These are phyloP conservation scores for Actinomucor elegans DNA, from an alignment of 371 early-diverging fungal genomes.

Conservation along the genomic window DNA sequence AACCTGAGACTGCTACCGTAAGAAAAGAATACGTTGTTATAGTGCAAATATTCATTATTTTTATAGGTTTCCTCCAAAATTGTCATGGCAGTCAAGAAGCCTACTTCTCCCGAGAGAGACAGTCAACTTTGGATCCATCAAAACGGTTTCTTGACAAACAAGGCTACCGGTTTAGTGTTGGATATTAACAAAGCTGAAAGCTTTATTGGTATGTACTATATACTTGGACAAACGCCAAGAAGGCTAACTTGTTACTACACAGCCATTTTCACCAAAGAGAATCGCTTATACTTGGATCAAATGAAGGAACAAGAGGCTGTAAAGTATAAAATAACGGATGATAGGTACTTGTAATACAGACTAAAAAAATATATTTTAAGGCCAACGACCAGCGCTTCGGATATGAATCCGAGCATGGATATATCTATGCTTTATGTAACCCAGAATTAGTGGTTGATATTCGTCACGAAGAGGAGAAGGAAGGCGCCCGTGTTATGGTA, in stretches of 20 bases:
- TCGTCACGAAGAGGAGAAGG: slow-evolving; percentile 20
- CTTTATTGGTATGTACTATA: slow-evolving; percentile 27
- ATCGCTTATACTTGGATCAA: slow-evolving; percentile 35
- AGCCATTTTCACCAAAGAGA: slow-evolving; percentile 45
- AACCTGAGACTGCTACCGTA: slow-evolving; percentile 14
- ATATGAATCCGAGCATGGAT: slow-evolving; percentile 25
- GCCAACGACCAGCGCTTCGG: slow-evolving; percentile 35
- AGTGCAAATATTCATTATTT: not conserved
- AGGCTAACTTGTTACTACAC: not conserved
- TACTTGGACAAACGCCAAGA: no score
- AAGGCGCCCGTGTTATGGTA: slow-evolving; percentile 26
- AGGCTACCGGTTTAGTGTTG: slow-evolving; percentile 33
- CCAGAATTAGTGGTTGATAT: slow-evolving; percentile 27
- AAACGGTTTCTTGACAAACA: slow-evolving; percentile 46
- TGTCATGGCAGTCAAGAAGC: slow-evolving; percentile 33
- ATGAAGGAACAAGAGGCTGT: slow-evolving; percentile 42
- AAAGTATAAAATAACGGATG: slow-evolving; percentile 6
- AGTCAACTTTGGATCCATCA: slow-evolving; percentile 47
- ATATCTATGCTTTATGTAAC: slow-evolving; percentile 26
- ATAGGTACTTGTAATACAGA: not conserved
- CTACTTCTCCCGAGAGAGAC: slow-evolving; percentile 37
- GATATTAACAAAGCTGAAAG: slow-evolving; percentile 38
- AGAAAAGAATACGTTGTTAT: not conserved
- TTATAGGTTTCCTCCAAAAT: slow-evolving; percentile 29
- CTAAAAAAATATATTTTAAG: slow-evolving; percentile 5